A percentile compares a stretch with the other conserved stretches of the same genome.
Evolutionary conservation across 2,329 filamentous ascomycete genomes (phyloP).

Genomic region (Thielaviopsis punctulata): DNA sequence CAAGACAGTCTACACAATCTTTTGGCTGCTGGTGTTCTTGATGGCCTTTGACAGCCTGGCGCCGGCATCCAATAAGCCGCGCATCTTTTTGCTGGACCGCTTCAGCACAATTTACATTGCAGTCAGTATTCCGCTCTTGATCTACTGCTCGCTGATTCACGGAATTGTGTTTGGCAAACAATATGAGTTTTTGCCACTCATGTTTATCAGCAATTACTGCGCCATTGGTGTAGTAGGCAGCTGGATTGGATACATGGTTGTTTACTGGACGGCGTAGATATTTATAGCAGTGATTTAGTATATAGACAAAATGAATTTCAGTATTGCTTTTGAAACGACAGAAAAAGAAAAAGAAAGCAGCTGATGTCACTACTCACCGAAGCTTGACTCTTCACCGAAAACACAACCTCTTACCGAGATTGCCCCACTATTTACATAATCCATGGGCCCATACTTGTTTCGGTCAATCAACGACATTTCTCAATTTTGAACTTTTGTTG

Average conservation of each 20-base stretch:
- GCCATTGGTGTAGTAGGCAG: constrained; percentile 90
- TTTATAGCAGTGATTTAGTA: constrained; percentile 3
- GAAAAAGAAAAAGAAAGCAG: too few relatives aligned
- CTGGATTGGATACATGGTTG: constrained; percentile 86
- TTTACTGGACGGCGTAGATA: constrained; percentile 52
- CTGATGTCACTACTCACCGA: neutral
- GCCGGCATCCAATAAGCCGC: constrained; percentile 60
- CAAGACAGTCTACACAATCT: constrained; percentile 81
- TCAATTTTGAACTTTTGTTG: too few relatives aligned
- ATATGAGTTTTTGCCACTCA: constrained; percentile 82
- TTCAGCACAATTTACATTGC: constrained; percentile 83
- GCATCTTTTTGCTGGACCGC: constrained; percentile 80
- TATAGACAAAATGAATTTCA: constrained; percentile 8
- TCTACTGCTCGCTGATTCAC: constrained; percentile 77
- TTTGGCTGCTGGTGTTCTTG: constrained; percentile 79
- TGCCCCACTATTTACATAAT: neutral
- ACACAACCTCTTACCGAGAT: neutral
- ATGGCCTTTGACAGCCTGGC: constrained; percentile 75
- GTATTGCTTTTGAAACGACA: neutral
- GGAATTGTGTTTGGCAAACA: constrained; percentile 63
- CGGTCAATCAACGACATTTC: neutral
- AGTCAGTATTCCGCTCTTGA: constrained; percentile 71
- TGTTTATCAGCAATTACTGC: constrained; percentile 92
- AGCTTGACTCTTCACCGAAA: neutral
- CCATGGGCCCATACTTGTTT: neutral